These are phyloP conservation scores for Garcia nutans DNA, from an alignment of 345 rosid species.

Conservation along the genomic window DNA sequence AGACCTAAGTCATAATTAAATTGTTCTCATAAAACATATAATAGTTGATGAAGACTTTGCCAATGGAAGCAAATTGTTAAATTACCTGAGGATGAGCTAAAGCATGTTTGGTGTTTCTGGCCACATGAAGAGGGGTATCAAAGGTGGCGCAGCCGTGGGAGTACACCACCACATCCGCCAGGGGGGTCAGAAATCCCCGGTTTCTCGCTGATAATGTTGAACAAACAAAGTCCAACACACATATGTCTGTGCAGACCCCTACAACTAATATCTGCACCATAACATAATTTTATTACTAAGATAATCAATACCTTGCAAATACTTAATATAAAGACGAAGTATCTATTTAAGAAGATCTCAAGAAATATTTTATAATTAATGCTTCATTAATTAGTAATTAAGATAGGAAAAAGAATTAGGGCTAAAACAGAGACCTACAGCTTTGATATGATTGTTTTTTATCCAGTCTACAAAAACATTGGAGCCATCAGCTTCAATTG, in stretches of 20 bases:
- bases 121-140: slow-evolving; percentile 63
- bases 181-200: slow-evolving; percentile 54
- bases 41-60: too few species aligned
- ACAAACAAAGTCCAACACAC: slow-evolving; percentile 73
- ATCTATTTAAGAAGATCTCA: too few species aligned
- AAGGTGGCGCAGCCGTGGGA: slow-evolving; percentile 79
- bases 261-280: slow-evolving; percentile 60
- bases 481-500: slow-evolving; percentile 72
- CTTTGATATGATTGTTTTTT: slow-evolving; percentile 59
- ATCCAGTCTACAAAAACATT: slow-evolving; percentile 79
- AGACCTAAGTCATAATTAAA: too few species aligned
- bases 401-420: background rate
- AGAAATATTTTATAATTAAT: too few species aligned
- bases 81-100: slow-evolving; percentile 80
- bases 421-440: slow-evolving; percentile 38
- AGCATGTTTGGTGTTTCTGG: slow-evolving; percentile 46
- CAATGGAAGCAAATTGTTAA: background rate
- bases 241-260: slow-evolving; percentile 85
- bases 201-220: slow-evolving; percentile 71
- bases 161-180: slow-evolving; percentile 65
- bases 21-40: too few species aligned
- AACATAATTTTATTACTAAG: slow-evolving; percentile 15
- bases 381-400: too few species aligned
- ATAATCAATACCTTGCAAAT: background rate
- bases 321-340: too few species aligned